These are phyloP conservation scores for Alternaria panax DNA, from an alignment of 2,329 filamentous ascomycete species.

Conservation along the genomic window DNA sequence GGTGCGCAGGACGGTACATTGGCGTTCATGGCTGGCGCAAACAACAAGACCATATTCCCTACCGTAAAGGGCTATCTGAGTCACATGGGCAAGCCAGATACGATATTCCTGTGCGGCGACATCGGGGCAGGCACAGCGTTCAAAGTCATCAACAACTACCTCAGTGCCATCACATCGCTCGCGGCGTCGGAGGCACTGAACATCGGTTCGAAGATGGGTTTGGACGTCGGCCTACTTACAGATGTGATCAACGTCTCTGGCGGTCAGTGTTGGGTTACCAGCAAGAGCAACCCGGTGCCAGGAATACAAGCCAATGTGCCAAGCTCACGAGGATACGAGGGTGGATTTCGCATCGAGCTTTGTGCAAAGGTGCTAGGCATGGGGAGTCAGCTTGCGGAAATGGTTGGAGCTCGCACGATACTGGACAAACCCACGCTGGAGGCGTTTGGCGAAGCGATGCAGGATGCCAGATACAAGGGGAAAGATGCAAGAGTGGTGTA, in stretches of 20 bases:
- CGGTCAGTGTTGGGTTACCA: slow-evolving; percentile 89
- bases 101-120: slow-evolving; percentile 81
- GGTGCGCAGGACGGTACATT: slow-evolving; percentile 84
- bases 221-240: slow-evolving; percentile 70
- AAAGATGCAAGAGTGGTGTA: slow-evolving; percentile 46
- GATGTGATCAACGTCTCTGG: slow-evolving; percentile 90
- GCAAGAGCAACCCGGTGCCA: slow-evolving; percentile 90
- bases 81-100: slow-evolving; percentile 75
- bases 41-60: slow-evolving; percentile 56
- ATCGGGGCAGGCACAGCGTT: slow-evolving; percentile 85
- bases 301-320: slow-evolving; percentile 49
- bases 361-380: slow-evolving; percentile 46
- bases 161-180: slow-evolving; percentile 89
- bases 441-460: slow-evolving; percentile 40
- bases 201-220: slow-evolving; percentile 66
- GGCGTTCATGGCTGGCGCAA: slow-evolving; percentile 90
- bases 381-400: slow-evolving; percentile 45
- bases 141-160: slow-evolving; percentile 96
- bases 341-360: slow-evolving; percentile 48
- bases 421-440: slow-evolving; percentile 42
- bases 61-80: slow-evolving; percentile 71
- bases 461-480: slow-evolving; percentile 39
- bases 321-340: slow-evolving; percentile 49
- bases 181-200: slow-evolving; percentile 70
- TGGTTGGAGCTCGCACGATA: slow-evolving; percentile 44